Base-by-base conservation (phyloP, 2,329 filamentous ascomycete species). In the Cadophora luteo-olivacea region DNA sequence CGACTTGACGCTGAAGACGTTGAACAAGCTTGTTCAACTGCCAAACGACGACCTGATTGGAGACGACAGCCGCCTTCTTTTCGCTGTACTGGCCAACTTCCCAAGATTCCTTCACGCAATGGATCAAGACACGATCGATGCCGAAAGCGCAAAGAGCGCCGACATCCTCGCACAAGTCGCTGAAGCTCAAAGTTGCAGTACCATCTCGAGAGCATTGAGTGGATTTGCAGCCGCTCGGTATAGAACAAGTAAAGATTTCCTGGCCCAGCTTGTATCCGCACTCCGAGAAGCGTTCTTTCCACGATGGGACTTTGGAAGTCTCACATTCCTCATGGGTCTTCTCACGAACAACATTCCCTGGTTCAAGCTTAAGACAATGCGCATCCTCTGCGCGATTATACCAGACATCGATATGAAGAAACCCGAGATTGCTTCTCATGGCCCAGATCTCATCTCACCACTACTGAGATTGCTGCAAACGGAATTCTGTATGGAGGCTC, bases 311-410 rank as follows among this genome's bases (percentile, higher is more conserved):
- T 93, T 97, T 73, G 87, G 90, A 69, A 92, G 93, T 83, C 81
- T 99, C 12, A 93, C 94, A 0, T 97, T 97, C 81, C 82, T 98
- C 54, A 92, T 98, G 80, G 94, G 96, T 1, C 86, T 97, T 60
- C 84, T 99, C 64, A 97, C 94, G 16, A 99, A 99, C 77, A 91
- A 90, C 41, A 86, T 91, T 0, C 86, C 92, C 2, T 97, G 94
- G 92, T 92, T 98, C 79, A 97, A 97, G 78, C 84, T 94, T 54
- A 95, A 96, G 82, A 94, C 92, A 0, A 97, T 99, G 92, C 91
- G 93, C 69, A 89, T 98, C 14, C 86, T 99, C 0, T 92, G 92
- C 75, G 86, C 92, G 24, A 83, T 97, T 68, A 92, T 99, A 58
- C 93, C 94, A 0, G 91, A 95, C 64, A 92, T 97, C 38, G 94